Base-by-base conservation (phyloP, 306 rosid genomes). In the Citrullus amarus region DNA sequence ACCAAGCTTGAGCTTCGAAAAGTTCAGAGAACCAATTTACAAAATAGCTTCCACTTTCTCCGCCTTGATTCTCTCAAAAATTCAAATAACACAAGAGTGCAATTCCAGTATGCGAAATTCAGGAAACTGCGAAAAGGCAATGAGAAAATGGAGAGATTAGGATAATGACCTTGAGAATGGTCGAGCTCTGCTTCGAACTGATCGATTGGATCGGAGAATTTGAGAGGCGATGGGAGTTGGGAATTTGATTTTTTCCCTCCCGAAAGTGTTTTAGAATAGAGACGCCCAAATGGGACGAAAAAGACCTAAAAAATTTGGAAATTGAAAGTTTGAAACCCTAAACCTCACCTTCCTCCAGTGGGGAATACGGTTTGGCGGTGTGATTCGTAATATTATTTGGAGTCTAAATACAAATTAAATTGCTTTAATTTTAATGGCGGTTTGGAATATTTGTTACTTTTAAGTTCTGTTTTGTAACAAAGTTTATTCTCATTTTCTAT, bases 241-340 rank as follows among this genome's bases (percentile, higher is more conserved):
- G 51, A 22, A 34, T 56, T 75, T 38, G 43, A 55, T 55, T 55
- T 53, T 85, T 86, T 85, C 86, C 92, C 92, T 85, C 86, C 82
- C 85, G 30, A 63, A 50, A 22, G 61, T 72, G 41, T 2, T 16
- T 17, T n/a, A 6, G 60, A 60, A 44, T 13, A 22, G 20, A 71
- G 58, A 25, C 39, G 76, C 76, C 18, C 55, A 10, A 22, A 70
- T 12, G n/a, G 76, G 12, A 72, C 60, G 77, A 46, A 72, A 46
- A 53, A 68, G 34, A 38, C 50, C 50, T 62, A 38, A 68, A 70
- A 2, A 43, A 5, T 20, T 1, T 59, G 36, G 34, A 65, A 60
- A 1, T 48, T 48, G 57, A 53, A 53, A 53, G 57, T 20, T 78
- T 34, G 67, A 81, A 87, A 85, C 86, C 90, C 88, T 83, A 85